Percentiles rank a stretch among this genome's conserved stretches.
These are phyloP conservation scores for Cystofilobasidium bisporidii DNA, from an alignment of 768 basidiomycete species.

Conservation along the genomic window DNA sequence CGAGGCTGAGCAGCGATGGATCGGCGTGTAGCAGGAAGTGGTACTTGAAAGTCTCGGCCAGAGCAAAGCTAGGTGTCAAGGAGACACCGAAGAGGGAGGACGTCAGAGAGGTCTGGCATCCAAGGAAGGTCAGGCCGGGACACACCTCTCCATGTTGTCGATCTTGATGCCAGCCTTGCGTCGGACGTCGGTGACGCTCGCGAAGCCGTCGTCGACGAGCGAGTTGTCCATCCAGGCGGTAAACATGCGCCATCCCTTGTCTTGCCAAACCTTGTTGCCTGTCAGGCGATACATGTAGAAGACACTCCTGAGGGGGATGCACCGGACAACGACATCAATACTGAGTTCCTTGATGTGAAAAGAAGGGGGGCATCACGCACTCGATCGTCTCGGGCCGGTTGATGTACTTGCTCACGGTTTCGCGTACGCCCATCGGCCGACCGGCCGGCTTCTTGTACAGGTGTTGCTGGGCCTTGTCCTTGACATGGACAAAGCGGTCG, in stretches of 20 bases:
- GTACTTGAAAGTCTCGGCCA: conserved; percentile 40
- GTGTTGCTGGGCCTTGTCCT: conserved; percentile 27
- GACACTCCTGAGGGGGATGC: conserved; percentile 24
- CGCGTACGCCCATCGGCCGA: conserved; percentile 33
- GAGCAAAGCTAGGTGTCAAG: conserved; percentile 30
- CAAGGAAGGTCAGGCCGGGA: neutral
- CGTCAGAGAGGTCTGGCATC: too few species aligned
- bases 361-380: conserved; percentile 15
- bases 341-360: too few species aligned
- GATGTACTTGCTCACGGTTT: conserved; percentile 33
- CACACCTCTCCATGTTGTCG: conserved; percentile 36
- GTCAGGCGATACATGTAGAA: conserved; percentile 36
- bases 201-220: conserved; percentile 36
- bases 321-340: too few species aligned
- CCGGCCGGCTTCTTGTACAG: conserved; percentile 20
- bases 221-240: conserved; percentile 33
- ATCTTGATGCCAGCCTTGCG: conserved; percentile 13
- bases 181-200: conserved; percentile 39
- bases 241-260: conserved; percentile 46
- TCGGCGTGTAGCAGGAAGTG: conserved; percentile 37
- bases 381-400: conserved; percentile 45
- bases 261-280: conserved; percentile 44
- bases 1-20: conserved; percentile 38
- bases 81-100: neutral
- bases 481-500: conserved; percentile 15